Percentiles rank a stretch among this genome's conserved stretches.
Evolutionary conservation across 176 grass and related monocot species (phyloP).

Genomic region (Oryza glaberrima): DNA sequence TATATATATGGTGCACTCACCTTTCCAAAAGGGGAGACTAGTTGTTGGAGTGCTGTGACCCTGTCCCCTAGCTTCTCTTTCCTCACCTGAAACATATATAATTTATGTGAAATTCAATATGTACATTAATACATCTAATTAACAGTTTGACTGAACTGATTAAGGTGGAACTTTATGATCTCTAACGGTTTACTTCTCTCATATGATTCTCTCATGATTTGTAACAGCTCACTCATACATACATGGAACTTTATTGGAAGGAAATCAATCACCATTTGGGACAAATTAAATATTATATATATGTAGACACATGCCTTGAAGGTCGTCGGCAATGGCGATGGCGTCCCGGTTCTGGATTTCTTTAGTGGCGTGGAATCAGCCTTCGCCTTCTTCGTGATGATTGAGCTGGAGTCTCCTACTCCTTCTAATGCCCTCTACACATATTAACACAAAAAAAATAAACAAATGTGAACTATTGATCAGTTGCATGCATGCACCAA

Average conservation of each 20-base stretch:
- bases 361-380: slow-evolving; percentile 45
- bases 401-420: slow-evolving; percentile 49
- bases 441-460: neutral
- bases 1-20: slow-evolving; percentile 38
- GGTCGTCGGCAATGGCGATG: slow-evolving; percentile 64
- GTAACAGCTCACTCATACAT: neutral
- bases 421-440: slow-evolving; percentile 63
- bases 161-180: neutral
- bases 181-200: neutral
- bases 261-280: neutral
- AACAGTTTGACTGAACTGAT: no score
- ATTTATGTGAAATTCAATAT: slow-evolving; percentile 1
- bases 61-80: slow-evolving; percentile 99
- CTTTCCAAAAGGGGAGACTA: slow-evolving; percentile 99
- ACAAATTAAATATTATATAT: neutral
- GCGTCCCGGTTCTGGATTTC: slow-evolving; percentile 71
- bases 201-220: no score
- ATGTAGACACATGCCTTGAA: slow-evolving; percentile 62
- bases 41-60: slow-evolving; percentile 95
- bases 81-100: slow-evolving; percentile 68
- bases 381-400: slow-evolving; percentile 49
- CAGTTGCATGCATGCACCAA: no score
- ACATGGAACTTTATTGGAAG: slow-evolving; percentile 8
- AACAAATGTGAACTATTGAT: neutral
- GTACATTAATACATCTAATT: neutral